phyloP scores from a whole-genome alignment of 2,329 filamentous ascomycete genomes.

The Colletotrichum magnum region DNA sequence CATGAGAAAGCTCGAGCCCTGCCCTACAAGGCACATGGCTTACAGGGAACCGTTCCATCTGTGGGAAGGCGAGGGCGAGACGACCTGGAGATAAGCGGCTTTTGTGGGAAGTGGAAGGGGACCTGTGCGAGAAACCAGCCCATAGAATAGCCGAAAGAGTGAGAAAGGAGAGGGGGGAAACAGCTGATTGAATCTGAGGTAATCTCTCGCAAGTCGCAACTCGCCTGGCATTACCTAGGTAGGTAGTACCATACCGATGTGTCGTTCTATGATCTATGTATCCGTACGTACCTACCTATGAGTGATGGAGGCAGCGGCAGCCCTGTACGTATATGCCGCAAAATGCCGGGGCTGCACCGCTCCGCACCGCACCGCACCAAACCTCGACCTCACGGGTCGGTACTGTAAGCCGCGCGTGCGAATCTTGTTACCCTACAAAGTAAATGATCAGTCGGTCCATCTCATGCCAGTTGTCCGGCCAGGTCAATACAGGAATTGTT shows the following conservation, averaged over 20 bases:
- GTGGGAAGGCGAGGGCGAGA: slow-evolving; percentile 6
- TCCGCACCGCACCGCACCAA: neutral
- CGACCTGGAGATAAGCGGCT: slow-evolving; percentile 25
- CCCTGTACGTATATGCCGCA: slow-evolving; percentile 1
- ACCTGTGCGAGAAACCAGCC: neutral
- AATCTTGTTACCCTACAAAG: slow-evolving; percentile 8
- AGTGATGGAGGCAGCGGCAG: neutral
- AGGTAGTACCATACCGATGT: neutral
- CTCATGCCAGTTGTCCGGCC: neutral
- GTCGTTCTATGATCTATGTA: neutral
- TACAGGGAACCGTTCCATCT: slow-evolving; percentile 19
- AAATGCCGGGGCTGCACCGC: slow-evolving; percentile 3
- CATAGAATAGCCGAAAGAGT: neutral
- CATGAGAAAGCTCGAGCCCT: slow-evolving; percentile 11
- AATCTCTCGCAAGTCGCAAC: slow-evolving; percentile 21
- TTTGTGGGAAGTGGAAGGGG: slow-evolving; percentile 3
- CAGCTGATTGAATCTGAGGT: slow-evolving; percentile 25
- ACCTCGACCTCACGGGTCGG: neutral
- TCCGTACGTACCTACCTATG: neutral
- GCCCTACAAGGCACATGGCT: slow-evolving; percentile 35
- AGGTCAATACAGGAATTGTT: neutral
- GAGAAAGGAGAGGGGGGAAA: slow-evolving; percentile 6
- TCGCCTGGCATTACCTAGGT: neutral
- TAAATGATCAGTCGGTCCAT: neutral
- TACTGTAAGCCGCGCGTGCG: slow-evolving; percentile 21